phyloP scores from a whole-genome alignment of 768 basidiomycete genomes.

The Suillus subluteus region DNA sequence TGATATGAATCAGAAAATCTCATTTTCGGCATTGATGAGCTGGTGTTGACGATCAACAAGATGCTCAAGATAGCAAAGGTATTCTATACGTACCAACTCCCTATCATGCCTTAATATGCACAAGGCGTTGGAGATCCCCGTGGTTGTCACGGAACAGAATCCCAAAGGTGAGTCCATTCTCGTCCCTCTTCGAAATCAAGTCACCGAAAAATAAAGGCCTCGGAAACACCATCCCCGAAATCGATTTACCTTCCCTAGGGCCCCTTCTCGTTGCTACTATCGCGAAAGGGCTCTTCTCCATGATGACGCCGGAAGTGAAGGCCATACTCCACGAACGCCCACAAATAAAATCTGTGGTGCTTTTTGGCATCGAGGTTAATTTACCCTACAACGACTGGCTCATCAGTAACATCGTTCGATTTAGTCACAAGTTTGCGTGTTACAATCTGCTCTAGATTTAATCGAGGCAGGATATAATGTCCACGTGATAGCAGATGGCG shows the following conservation, averaged over 20 bases:
- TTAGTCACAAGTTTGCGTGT: constrained; percentile 87
- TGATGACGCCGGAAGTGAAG: constrained; percentile 74
- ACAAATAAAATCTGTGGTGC: constrained; percentile 59
- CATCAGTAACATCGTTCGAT: constrained; percentile 6
- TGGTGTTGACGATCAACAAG: constrained; percentile 65
- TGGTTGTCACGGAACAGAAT: constrained; percentile 85
- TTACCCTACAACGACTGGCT: not conserved
- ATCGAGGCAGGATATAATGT: constrained; percentile 52
- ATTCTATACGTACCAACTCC: not conserved
- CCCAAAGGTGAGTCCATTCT: constrained; percentile 56
- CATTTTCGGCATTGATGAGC: constrained; percentile 74
- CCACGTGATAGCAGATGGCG: constrained; percentile 81
- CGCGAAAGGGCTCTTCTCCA: constrained; percentile 84
- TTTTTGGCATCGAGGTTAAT: constrained; percentile 89
- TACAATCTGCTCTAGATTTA: constrained; percentile 81
- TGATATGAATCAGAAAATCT: constrained; percentile 40
- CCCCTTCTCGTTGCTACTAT: constrained; percentile 60
- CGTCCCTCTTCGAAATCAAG: not conserved
- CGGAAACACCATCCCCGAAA: constrained; percentile 66
- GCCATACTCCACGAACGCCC: constrained; percentile 50
- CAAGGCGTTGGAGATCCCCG: constrained; percentile 66
- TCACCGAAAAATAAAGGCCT: constrained; percentile 49
- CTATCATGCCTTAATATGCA: not conserved
- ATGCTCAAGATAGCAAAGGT: constrained; percentile 79
- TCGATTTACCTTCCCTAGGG: constrained; percentile 58